Conservation (phyloP, 495 filamentous ascomycete genomes). For the Terfezia boudieri region DNA sequence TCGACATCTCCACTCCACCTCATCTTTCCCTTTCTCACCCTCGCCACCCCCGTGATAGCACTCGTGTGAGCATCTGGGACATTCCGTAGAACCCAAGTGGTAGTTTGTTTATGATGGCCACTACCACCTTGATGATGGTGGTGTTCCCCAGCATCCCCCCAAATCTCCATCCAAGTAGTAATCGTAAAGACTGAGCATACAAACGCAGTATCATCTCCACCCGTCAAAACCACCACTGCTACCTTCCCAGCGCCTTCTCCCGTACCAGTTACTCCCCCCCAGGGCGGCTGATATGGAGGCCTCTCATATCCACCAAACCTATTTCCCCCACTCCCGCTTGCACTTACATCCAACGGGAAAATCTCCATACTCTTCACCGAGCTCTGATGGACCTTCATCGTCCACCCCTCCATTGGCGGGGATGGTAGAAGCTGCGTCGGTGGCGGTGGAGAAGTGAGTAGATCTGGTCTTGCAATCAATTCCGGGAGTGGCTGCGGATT, state of each 20-base stretch:
- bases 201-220: background rate
- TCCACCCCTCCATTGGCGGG: background rate
- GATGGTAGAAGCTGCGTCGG: conserved; percentile 1
- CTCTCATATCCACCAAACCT: background rate
- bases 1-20: background rate
- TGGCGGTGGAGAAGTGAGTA: conserved; percentile 1
- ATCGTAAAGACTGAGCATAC: background rate
- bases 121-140: background rate
- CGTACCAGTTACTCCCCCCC: too few species aligned
- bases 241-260: background rate
- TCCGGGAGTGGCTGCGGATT: conserved; percentile 18
- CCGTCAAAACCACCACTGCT: background rate
- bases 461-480: background rate
- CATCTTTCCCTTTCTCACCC: conserved; percentile 18
- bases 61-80: conserved; percentile 59
- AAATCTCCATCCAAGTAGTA: background rate
- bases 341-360: conserved; percentile 13
- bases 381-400: conserved; percentile 44
- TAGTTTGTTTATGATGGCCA: conserved; percentile 1
- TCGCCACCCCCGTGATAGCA: conserved; percentile 44
- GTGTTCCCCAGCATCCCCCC: background rate
- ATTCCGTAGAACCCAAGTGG: conserved; percentile 25
- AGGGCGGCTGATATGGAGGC: background rate
- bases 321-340: background rate
- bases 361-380: conserved; percentile 39